phyloP scores from a whole-genome alignment of 345 rosid genomes.

The Eucalyptus microcorys region DNA sequence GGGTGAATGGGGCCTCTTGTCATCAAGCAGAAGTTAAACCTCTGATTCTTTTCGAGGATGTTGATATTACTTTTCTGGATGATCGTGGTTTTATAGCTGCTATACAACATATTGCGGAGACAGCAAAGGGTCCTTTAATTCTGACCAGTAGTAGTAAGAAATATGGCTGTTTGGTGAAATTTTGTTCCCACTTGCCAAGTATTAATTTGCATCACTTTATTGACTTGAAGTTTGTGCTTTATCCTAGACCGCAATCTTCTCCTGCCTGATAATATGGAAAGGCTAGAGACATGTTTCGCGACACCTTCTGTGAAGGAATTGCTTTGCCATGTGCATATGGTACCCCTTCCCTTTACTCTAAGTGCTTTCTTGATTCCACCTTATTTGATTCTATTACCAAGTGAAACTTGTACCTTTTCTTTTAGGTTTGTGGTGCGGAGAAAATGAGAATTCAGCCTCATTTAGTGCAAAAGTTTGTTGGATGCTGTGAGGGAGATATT shows the following conservation, averaged over 20 bases:
- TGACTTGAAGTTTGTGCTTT: conserved; percentile 1
- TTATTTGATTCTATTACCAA: not conserved
- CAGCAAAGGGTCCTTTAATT: conserved; percentile 83
- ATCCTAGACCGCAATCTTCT: conserved; percentile 43
- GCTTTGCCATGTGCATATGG: conserved; percentile 37
- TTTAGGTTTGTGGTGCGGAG: conserved; percentile 74
- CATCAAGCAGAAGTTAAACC: conserved; percentile 34
- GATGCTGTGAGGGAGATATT: conserved; percentile 55
- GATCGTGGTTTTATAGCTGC: conserved; percentile 88
- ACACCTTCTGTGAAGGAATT: conserved; percentile 52
- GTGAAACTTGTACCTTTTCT: not conserved
- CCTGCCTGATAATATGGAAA: conserved; percentile 63
- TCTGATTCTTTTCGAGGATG: conserved; percentile 90
- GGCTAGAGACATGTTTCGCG: conserved; percentile 44
- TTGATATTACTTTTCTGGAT: conserved; percentile 70
- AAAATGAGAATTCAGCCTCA: conserved; percentile 35
- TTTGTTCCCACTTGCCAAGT: not conserved
- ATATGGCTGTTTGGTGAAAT: not conserved
- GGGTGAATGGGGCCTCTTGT: conserved; percentile 6
- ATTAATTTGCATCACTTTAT: not conserved
- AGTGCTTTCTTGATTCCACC: not conserved
- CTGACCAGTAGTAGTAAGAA: conserved; percentile 79
- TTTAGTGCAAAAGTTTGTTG: conserved; percentile 37
- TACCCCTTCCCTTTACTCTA: conserved; percentile 9
- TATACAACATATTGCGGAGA: conserved; percentile 77